phyloP scores from a whole-genome alignment of 2,329 filamentous ascomycete species.

The Grosmannia clavigera region DNA sequence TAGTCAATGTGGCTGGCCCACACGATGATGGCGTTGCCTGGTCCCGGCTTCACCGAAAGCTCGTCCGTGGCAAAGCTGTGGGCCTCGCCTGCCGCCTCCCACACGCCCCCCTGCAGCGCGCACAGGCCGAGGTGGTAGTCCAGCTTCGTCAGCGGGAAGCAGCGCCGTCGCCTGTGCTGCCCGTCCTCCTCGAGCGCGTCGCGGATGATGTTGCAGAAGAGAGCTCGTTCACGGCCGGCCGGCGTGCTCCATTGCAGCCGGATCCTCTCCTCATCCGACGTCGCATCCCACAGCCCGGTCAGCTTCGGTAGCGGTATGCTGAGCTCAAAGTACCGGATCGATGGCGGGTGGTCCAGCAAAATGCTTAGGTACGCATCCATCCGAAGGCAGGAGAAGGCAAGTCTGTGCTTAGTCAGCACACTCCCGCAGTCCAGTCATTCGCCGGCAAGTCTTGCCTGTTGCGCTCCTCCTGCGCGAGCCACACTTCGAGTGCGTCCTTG shows the following conservation, averaged over 20 bases:
- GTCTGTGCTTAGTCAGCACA: background rate
- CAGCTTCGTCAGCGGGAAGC: background rate
- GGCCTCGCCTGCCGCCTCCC: slow-evolving; percentile 4
- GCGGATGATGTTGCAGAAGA: slow-evolving; percentile 4
- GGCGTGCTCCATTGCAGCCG: slow-evolving; percentile 3
- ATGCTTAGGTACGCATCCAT: slow-evolving; percentile 5
- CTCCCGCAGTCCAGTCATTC: background rate
- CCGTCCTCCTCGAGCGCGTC: background rate
- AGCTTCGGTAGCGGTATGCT: slow-evolving; percentile 3
- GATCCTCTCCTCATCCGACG: slow-evolving; percentile 1
- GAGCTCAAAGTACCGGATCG: slow-evolving; percentile 4
- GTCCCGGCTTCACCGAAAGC: slow-evolving; percentile 1
- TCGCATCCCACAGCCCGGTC: background rate
- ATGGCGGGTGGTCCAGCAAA: slow-evolving; percentile 3
- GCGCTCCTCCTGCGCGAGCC: background rate
- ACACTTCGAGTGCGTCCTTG: background rate
- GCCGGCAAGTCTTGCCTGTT: background rate
- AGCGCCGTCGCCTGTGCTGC: background rate
- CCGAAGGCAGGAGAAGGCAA: slow-evolving; percentile 1
- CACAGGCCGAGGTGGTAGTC: slow-evolving; percentile 4
- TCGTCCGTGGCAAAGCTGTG: slow-evolving; percentile 4
- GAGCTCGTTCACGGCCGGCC: slow-evolving; percentile 1
- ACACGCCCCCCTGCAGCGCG: slow-evolving; percentile 4
- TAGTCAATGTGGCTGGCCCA: slow-evolving; percentile 2
- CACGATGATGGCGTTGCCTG: background rate